Conservation (phyloP, 1,284 basidiomycete genomes). For the Neolentinus lepideus region DNA sequence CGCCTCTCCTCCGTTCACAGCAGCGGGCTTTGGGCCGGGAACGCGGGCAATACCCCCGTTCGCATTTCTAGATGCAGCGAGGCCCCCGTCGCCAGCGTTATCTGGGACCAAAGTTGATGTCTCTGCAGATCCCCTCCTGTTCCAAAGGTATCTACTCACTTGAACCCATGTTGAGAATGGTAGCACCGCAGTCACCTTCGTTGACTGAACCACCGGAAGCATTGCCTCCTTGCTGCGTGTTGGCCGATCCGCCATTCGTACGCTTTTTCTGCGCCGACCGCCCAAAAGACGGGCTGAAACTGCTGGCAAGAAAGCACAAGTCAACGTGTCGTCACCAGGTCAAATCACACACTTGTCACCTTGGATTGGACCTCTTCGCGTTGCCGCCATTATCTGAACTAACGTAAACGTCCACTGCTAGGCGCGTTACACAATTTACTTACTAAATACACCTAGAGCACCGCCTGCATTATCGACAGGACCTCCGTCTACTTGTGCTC, state of each 20-base stretch:
- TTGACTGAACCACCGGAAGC: slow-evolving; percentile 12
- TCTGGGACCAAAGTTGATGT: not conserved
- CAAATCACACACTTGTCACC: not conserved
- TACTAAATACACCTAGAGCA: slow-evolving; percentile 1
- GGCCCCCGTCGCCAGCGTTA: slow-evolving; percentile 12
- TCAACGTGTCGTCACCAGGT: not conserved
- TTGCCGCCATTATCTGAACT: slow-evolving; percentile 22
- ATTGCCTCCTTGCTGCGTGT: slow-evolving; percentile 4
- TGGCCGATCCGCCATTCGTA: not conserved
- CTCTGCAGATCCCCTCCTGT: not conserved
- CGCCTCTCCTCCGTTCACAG: slow-evolving; percentile 1
- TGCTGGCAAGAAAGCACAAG: not conserved
- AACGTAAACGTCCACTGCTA: no score
- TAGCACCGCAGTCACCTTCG: not conserved
- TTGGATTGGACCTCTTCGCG: slow-evolving; percentile 5
- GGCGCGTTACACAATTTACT: slow-evolving; percentile 1
- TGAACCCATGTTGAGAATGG: not conserved
- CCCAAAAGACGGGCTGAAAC: not conserved
- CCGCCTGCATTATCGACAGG: not conserved
- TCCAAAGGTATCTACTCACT: not conserved
- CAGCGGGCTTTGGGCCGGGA: not conserved
- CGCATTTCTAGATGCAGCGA: slow-evolving; percentile 11
- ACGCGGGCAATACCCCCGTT: slow-evolving; percentile 1
- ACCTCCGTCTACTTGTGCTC: not conserved
- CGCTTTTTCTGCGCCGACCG: not conserved